phyloP scores from a whole-genome alignment of 768 basidiomycete genomes.

The Serpula lacrymans region DNA sequence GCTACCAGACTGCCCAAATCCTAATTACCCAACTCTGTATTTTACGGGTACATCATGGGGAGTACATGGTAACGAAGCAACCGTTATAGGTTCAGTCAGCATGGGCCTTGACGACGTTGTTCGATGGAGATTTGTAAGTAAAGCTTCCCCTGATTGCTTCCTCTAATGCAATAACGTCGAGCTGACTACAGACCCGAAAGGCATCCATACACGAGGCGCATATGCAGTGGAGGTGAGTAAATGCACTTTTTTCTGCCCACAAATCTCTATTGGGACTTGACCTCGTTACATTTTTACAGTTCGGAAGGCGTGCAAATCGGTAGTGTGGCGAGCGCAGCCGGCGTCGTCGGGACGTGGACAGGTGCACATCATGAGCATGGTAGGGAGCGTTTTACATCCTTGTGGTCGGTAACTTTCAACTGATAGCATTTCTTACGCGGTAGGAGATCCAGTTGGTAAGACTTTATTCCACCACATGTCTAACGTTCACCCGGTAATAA shows the following conservation, averaged over 20 bases:
- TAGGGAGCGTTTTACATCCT: slow-evolving; percentile 16
- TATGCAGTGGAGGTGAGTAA: slow-evolving; percentile 58
- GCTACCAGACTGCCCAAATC: slow-evolving; percentile 18
- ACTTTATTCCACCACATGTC: background rate
- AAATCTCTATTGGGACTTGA: background rate
- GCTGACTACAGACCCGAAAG: slow-evolving; percentile 29
- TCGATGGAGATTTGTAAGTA: slow-evolving; percentile 60
- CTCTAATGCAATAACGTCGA: background rate
- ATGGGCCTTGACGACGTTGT: slow-evolving; percentile 45
- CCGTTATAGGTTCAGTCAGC: slow-evolving; percentile 46
- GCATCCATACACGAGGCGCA: slow-evolving; percentile 49
- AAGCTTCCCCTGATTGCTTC: slow-evolving; percentile 1
- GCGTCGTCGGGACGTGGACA: slow-evolving; percentile 68
- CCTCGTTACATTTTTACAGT: slow-evolving; percentile 32
- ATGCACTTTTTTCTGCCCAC: background rate
- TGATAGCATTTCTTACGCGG: background rate
- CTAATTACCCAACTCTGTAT: slow-evolving; percentile 40
- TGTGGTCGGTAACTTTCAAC: background rate
- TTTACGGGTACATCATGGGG: slow-evolving; percentile 46
- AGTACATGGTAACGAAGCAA: slow-evolving; percentile 39
- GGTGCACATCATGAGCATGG: slow-evolving; percentile 57
- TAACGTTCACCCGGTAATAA: slow-evolving; percentile 1
- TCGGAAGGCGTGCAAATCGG: slow-evolving; percentile 70
- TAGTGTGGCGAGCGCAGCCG: slow-evolving; percentile 58
- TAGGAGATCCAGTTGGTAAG: slow-evolving; percentile 67